A percentile compares a stretch with the other conserved stretches of the same genome.
These are phyloP conservation scores for Alloascoidea hylecoeti DNA, from an alignment of 805 yeast species.

Conservation along the genomic window DNA sequence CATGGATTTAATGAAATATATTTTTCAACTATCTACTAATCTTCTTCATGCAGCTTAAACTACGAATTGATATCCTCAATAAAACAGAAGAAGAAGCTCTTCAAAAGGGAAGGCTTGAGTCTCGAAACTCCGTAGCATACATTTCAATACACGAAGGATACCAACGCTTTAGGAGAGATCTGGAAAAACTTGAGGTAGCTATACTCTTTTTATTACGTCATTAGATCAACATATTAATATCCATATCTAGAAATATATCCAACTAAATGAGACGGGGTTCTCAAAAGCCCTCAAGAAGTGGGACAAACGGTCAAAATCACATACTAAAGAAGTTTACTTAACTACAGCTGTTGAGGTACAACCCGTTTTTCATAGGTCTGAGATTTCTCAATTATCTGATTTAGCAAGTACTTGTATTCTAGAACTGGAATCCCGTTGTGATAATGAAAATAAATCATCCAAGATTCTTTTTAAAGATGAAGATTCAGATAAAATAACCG, in stretches of 20 bases:
- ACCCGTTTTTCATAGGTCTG: slow-evolving; percentile 88
- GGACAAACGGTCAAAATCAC: slow-evolving; percentile 94
- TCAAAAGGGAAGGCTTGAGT: slow-evolving; percentile 27
- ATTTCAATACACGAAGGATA: slow-evolving; percentile 78
- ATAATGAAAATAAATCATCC: background rate
- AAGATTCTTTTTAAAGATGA: background rate
- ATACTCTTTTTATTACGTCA: background rate
- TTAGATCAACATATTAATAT: background rate
- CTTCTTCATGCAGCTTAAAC: slow-evolving; percentile 26
- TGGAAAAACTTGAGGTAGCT: slow-evolving; percentile 51
- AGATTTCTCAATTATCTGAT: slow-evolving; percentile 75
- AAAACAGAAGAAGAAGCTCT: slow-evolving; percentile 50
- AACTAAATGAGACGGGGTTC: slow-evolving; percentile 90
- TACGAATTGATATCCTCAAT: slow-evolving; percentile 62
- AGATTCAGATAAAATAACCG: slow-evolving; percentile 13
- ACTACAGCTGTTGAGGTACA: slow-evolving; percentile 92
- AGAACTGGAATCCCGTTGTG: slow-evolving; percentile 50
- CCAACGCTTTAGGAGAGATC: slow-evolving; percentile 77
- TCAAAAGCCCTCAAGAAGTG: slow-evolving; percentile 92
- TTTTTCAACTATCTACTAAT: background rate
- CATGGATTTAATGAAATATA: background rate
- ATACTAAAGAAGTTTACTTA: slow-evolving; percentile 82
- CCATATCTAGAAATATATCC: slow-evolving; percentile 63
- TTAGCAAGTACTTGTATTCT: slow-evolving; percentile 32
- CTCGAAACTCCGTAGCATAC: slow-evolving; percentile 61